A percentile compares a stretch with the other conserved stretches of the same genome.
Conservation (phyloP, 2,329 filamentous ascomycete species). For the Sporothrix globosa region DNA sequence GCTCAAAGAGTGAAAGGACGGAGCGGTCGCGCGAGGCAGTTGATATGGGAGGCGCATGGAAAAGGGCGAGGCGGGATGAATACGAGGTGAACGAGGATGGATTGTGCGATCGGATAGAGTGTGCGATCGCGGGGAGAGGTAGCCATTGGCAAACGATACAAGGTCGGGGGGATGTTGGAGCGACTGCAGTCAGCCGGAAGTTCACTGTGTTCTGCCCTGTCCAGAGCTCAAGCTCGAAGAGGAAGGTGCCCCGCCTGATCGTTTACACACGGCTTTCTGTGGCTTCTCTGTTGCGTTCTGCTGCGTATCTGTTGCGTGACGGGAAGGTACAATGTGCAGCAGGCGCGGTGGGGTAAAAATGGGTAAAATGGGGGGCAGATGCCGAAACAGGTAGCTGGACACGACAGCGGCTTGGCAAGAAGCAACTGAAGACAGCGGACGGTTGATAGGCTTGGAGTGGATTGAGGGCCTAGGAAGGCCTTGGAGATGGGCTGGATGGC, state of each 20-base stretch:
- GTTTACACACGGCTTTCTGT: constrained; percentile 23
- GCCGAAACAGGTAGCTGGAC: neutral
- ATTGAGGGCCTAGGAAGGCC: neutral
- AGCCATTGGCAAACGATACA: no score
- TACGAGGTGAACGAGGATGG: neutral
- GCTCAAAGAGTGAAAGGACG: neutral
- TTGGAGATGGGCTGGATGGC: no score
- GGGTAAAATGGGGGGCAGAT: neutral
- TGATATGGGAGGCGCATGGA: constrained; percentile 26
- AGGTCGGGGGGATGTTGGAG: neutral
- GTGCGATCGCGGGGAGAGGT: no score
- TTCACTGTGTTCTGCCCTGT: no score
- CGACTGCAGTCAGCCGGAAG: no score
- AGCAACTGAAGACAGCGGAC: neutral
- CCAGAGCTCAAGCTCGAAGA: constrained; percentile 14
- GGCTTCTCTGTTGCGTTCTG: no score
- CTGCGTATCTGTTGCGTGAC: no score
- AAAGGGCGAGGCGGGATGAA: neutral
- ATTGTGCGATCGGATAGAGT: no score
- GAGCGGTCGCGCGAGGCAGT: neutral
- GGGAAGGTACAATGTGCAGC: neutral
- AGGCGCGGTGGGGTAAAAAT: neutral
- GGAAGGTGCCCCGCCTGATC: constrained; percentile 32
- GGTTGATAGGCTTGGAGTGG: neutral
- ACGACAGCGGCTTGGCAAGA: neutral